phyloP scores from a whole-genome alignment of 495 filamentous ascomycete species.

The Parachaetomium inaequale region DNA sequence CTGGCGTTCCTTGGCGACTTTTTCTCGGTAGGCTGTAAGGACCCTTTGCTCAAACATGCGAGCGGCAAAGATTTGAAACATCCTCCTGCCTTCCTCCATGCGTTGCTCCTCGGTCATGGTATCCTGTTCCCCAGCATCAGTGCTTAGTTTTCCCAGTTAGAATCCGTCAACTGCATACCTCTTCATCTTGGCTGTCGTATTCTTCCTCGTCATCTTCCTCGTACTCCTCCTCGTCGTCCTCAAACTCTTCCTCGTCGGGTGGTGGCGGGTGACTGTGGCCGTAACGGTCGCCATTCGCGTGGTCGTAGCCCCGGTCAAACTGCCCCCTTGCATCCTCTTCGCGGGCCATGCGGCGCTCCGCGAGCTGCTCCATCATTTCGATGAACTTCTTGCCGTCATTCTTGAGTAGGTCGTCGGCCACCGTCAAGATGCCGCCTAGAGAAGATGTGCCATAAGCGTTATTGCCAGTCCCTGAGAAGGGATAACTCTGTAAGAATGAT shows the following conservation, averaged over 20 bases:
- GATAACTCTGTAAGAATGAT: slow-evolving; percentile 38
- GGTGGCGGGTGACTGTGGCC: slow-evolving; percentile 51
- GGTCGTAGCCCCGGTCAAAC: slow-evolving; percentile 58
- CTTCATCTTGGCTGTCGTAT: slow-evolving; percentile 84
- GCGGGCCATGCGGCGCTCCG: slow-evolving; percentile 92
- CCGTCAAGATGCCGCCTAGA: slow-evolving; percentile 94
- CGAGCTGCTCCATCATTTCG: slow-evolving; percentile 99
- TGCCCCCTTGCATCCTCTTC: slow-evolving; percentile 86
- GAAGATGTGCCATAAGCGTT: slow-evolving; percentile 44
- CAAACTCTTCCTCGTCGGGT: slow-evolving; percentile 70
- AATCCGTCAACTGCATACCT: slow-evolving; percentile 36
- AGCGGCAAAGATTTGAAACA: slow-evolving; percentile 99
- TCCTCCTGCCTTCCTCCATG: slow-evolving; percentile 96
- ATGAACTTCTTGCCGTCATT: slow-evolving; percentile 99
- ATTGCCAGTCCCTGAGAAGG: slow-evolving; percentile 33
- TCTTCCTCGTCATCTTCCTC: slow-evolving; percentile 86
- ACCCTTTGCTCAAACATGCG: slow-evolving; percentile 99
- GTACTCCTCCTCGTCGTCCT: slow-evolving; percentile 61
- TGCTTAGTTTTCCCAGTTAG: neutral
- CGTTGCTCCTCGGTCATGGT: slow-evolving; percentile 96
- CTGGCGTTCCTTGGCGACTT: slow-evolving; percentile 88
- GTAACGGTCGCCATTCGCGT: slow-evolving; percentile 44
- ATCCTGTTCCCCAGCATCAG: slow-evolving; percentile 59
- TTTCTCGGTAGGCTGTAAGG: slow-evolving; percentile 93
- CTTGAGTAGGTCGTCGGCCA: slow-evolving; percentile 96